A percentile compares a stretch with the other conserved stretches of the same genome.
phyloP scores from a whole-genome alignment of 495 filamentous ascomycete species.

The Rusavskia elegans region DNA sequence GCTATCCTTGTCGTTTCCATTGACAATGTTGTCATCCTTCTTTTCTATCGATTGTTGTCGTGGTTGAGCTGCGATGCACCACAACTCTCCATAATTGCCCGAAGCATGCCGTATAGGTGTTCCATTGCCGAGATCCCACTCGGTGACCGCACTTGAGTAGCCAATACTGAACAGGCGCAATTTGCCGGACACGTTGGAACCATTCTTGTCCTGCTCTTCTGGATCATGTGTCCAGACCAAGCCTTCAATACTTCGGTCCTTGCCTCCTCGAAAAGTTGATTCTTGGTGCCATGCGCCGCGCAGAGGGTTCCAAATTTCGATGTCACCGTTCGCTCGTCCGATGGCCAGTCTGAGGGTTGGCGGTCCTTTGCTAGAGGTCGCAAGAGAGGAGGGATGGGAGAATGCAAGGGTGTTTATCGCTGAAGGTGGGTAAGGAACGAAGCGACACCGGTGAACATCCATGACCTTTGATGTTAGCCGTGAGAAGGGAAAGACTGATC shows the following conservation, averaged over 20 bases:
- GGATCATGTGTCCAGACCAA: slow-evolving; percentile 86
- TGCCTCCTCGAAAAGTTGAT: slow-evolving; percentile 65
- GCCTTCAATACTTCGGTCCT: slow-evolving; percentile 76
- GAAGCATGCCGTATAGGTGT: slow-evolving; percentile 63
- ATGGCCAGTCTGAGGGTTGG: slow-evolving; percentile 63
- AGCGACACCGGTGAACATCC: slow-evolving; percentile 95
- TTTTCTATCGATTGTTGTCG: slow-evolving; percentile 17
- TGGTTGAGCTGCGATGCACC: slow-evolving; percentile 89
- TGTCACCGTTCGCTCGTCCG: slow-evolving; percentile 86
- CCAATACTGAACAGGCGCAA: slow-evolving; percentile 92
- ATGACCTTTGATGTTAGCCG: slow-evolving; percentile 26
- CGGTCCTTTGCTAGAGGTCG: slow-evolving; percentile 31
- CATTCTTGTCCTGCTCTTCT: slow-evolving; percentile 40
- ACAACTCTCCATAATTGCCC: slow-evolving; percentile 90
- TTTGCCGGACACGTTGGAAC: slow-evolving; percentile 46
- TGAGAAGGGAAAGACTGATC: too few species aligned
- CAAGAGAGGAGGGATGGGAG: slow-evolving; percentile 55
- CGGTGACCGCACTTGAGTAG: slow-evolving; percentile 77
- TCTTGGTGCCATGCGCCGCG: slow-evolving; percentile 83
- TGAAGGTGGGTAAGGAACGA: slow-evolving; percentile 84
- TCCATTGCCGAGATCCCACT: slow-evolving; percentile 79
- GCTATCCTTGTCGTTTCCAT: slow-evolving; percentile 19
- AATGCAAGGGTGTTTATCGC: slow-evolving; percentile 92
- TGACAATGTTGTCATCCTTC: not conserved
- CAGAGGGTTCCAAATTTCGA: slow-evolving; percentile 95